Base-by-base conservation (phyloP, 306 rosid genomes). In the Corylus americana region DNA sequence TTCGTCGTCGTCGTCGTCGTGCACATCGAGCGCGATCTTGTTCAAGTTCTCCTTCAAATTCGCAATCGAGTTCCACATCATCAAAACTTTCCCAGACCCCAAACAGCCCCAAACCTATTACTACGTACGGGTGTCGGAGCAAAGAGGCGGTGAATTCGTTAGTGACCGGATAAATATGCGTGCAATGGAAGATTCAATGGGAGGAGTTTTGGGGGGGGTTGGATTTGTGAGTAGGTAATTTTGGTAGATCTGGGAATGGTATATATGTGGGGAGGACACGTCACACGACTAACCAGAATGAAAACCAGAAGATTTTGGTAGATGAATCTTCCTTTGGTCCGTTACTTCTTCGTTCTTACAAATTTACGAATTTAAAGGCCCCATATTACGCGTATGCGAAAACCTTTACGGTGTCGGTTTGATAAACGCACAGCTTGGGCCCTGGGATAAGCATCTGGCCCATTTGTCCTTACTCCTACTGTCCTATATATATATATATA, bases 11-110 rank as follows among this genome's bases (percentile, higher is more conserved):
- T 88, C 88, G 8, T 63, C 90, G 63, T 85, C 66, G 86, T 92
- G 98, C 50, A 94, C 98, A 68, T 92, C 97, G 71, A 88, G 96
- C 2, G 96, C 96, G 73, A 94, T 94, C 87, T 89, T 89, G 81
- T 92, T 88, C 82, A 94, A 82, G 68, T 92, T 94, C 87, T 94
- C 98, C 59, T 94, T 94, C 76, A 94, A 76, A 84, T 92, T 92
- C 45, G 97, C 93, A 77, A 92, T 92, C 75, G 97, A 81, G 81
- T 86, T 84, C 96, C 97, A 92, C 98, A 94, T 92, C 78, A 35
- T 84, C 85, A 83, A 69, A n/a, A 75, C 25, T 59, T 59, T 45
- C 31, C 64, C 77, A 55, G 74, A 74, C 51, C 62, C 71, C 75
- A 22, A 44, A 78, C 74, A 49, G 3, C 55, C 6, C 50, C 57